Percentiles rank a stretch among this genome's conserved stretches.
Evolutionary conservation across 2,329 filamentous ascomycete species (phyloP).

Genomic region (Biscogniauxia mediterranea): DNA sequence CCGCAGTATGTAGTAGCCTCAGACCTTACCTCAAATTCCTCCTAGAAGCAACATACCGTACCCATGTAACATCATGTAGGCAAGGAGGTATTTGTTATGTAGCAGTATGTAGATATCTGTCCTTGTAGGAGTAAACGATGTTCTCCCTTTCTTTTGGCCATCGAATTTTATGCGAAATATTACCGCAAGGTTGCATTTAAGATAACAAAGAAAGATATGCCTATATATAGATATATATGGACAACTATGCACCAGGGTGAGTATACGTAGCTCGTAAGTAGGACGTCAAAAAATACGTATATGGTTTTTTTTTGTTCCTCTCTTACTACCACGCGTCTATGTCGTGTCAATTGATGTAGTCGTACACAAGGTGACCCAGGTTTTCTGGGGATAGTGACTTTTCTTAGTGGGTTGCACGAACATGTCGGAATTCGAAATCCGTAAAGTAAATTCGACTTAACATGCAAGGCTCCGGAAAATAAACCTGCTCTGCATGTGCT

Average conservation of each 20-base stretch:
- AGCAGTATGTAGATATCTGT: background rate
- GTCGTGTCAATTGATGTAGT: background rate
- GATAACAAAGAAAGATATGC: background rate
- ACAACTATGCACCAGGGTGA: background rate
- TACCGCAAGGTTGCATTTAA: background rate
- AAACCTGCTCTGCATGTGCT: constrained; percentile 16
- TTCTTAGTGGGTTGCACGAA: background rate
- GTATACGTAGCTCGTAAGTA: background rate
- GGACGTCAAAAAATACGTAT: background rate
- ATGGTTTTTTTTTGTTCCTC: background rate
- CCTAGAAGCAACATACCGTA: background rate
- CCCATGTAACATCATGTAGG: background rate
- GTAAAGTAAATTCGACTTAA: background rate
- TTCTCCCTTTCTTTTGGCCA: background rate
- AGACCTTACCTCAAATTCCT: background rate
- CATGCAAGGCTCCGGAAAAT: constrained; percentile 7
- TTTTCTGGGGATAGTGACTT: background rate
- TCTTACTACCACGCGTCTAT: background rate
- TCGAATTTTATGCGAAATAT: background rate
- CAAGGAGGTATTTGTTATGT: too few relatives aligned
- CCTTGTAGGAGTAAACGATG: background rate
- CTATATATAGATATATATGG: background rate
- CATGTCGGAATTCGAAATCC: background rate
- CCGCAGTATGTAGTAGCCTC: background rate
- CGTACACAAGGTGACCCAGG: background rate